Base-by-base conservation (phyloP, 2,329 filamentous ascomycete species). In the Neofusicoccum umdonicola region DNA sequence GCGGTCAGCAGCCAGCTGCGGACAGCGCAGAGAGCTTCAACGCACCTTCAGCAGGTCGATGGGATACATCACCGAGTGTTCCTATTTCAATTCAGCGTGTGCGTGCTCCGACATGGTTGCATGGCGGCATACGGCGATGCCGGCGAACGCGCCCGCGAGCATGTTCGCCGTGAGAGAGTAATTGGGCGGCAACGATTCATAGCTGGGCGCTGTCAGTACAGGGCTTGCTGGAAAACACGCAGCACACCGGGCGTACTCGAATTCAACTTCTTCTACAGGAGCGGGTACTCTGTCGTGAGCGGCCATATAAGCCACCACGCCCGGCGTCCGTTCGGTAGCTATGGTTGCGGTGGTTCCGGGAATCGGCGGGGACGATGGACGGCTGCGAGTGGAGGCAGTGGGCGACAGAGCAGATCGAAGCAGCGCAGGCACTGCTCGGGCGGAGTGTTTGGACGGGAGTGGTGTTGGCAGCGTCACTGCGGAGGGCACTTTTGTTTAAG, bases 51-150 rank as follows among this genome's bases (percentile, higher is more conserved):
- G 90, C 71, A 96, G 88, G 82, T 99, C 95, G 75, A 99, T 91
- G 19, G 95, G 95, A 77, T 99, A 99, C 95, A 99, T 98, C 73
- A 97, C 93, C 66, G 94, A 96, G 80, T 98, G 94, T 82, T 98
- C 94, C 93, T 97, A 66, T 68, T 56, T 67, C 67, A 69, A 51
- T 57, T 77, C 68, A 76, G 65, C 63, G 61, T 62, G 45, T 66
- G 52, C 62, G 64, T 66, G 63, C 64, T 66, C 54, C 62, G 54
- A 48, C 65, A 54, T 66, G 68, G 62, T 34, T 11, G 47, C 7
- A 15, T 27, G 45, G 60, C 27, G n/a, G 73, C 89, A 72, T 88
- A 96, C 92, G 73, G 93, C 92, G 80, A 97, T 96, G 71, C 95
- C 95, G 66, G 95, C 95, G 80, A 98, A 97, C 71, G 95, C 95